Conservation (phyloP, 1,284 basidiomycete species). For the Cryptococcus floricola region DNA sequence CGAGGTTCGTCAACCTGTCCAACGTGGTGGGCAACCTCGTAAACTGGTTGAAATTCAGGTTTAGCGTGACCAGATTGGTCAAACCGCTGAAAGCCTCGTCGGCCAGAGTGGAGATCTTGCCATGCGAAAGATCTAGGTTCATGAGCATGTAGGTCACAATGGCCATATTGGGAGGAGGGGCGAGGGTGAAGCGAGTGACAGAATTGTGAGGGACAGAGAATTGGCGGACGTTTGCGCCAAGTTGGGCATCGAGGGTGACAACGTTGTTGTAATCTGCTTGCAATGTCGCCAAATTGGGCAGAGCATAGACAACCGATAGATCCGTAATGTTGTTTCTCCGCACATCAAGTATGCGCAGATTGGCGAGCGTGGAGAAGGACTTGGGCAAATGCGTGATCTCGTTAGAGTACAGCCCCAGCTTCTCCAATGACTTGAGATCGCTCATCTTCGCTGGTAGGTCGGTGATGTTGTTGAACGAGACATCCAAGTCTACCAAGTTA, state of each 20-base stretch:
- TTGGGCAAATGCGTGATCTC: conserved; percentile 72
- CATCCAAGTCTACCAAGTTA: conserved; percentile 76
- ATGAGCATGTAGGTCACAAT: conserved; percentile 64
- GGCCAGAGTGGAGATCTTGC: conserved; percentile 82
- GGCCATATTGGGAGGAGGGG: conserved; percentile 57
- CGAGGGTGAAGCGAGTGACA: conserved; percentile 67
- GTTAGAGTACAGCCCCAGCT: conserved; percentile 85
- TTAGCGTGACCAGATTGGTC: conserved; percentile 65
- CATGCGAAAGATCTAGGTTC: conserved; percentile 80
- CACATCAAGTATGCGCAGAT: conserved; percentile 72
- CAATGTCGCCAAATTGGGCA: conserved; percentile 66
- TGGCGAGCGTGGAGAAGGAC: conserved; percentile 61
- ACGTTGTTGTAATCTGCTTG: conserved; percentile 77
- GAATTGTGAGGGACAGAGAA: conserved; percentile 52
- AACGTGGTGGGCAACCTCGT: conserved; percentile 77
- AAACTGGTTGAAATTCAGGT: conserved; percentile 83
- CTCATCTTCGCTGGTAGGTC: conserved; percentile 78
- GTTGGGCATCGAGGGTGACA: conserved; percentile 70
- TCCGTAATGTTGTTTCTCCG: conserved; percentile 76
- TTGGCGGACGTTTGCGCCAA: conserved; percentile 60
- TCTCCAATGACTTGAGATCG: conserved; percentile 64
- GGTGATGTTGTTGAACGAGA: conserved; percentile 90
- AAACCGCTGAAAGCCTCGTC: conserved; percentile 68
- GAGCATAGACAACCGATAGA: conserved; percentile 62
- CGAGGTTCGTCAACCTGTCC: conserved; percentile 67